These are phyloP conservation scores for Biscogniauxia sp. DNA, from an alignment of 2,329 filamentous ascomycete genomes.

Conservation along the genomic window DNA sequence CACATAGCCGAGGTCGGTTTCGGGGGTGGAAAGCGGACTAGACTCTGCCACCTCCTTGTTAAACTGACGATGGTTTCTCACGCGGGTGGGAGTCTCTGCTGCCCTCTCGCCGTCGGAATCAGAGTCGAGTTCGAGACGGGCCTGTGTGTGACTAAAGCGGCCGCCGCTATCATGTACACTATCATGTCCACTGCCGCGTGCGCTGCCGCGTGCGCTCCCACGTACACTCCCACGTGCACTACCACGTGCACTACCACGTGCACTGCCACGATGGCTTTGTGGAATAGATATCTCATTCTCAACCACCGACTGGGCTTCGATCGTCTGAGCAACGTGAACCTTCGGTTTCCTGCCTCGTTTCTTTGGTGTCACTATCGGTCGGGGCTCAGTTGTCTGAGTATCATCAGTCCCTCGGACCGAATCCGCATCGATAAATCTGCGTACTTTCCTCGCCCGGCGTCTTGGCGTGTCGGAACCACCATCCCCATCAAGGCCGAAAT, in stretches of 20 bases:
- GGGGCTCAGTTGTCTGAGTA: slow-evolving; percentile 9
- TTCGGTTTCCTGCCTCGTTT: slow-evolving; percentile 27
- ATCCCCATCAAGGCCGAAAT: slow-evolving; percentile 8
- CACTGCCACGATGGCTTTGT: not conserved
- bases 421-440: slow-evolving; percentile 15
- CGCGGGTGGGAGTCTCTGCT: slow-evolving; percentile 20
- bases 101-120: slow-evolving; percentile 17
- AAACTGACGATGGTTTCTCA: slow-evolving; percentile 19
- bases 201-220: slow-evolving; percentile 4
- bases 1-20: slow-evolving; percentile 15
- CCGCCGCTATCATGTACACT: slow-evolving; percentile 6
- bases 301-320: not conserved
- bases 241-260: slow-evolving; percentile 7
- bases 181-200: slow-evolving; percentile 9
- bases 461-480: slow-evolving; percentile 20
- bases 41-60: slow-evolving; percentile 18
- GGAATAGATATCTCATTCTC: not conserved
- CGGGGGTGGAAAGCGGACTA: slow-evolving; percentile 29
- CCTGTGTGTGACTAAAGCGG: slow-evolving; percentile 27
- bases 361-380: slow-evolving; percentile 20
- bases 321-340: slow-evolving; percentile 5
- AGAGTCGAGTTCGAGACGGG: slow-evolving; percentile 25
- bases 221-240: slow-evolving; percentile 4
- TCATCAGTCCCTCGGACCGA: slow-evolving; percentile 18
- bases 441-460: slow-evolving; percentile 21